Base-by-base conservation (phyloP, 768 basidiomycete genomes). In the Boletus barrowsii region DNA sequence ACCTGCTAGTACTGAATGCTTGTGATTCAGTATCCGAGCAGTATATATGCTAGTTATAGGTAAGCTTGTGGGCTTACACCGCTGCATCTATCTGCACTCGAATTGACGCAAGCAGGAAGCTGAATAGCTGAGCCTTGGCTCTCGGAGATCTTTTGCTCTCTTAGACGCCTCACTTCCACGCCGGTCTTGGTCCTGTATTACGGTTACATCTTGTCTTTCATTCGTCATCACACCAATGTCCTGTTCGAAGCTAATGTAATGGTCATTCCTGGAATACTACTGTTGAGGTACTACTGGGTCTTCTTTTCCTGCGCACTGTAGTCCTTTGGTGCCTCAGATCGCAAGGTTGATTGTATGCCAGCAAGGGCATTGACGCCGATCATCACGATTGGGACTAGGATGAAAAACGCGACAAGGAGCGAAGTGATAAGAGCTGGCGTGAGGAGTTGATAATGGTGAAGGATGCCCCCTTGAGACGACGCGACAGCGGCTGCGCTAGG, bases 231-330 rank as follows among this genome's bases (percentile, higher is more conserved):
- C 50, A n/a, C 22, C 53, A 32, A 55, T 61, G 61, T 63, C 58
- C 47, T 54, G 61, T 24, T 50, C 49, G 42, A 63, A 54, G 37
- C 49, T 32, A 54, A 56, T 57, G 56, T 58, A 54, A 58, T 61
- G 40, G 41, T 44, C 32, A 57, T 51, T 63, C 53, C 62, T 59
- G 56, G 44, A 48, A 42, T 52, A 54, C 68, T 78, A 90, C 75
- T 91, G 88, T 29, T 29, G 26, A 8, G 9, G 26, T 9, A 54
- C 68, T 78, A 90, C 75, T 91, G 88, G 59, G 74, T 83, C 79
- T 92, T 92, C 76, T 78, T 90, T 67, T 89, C 88, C 47, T 76
- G 75, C 6, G 87, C 83, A 62, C 72, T 83, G 63, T 79, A 89
- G 8, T 81, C 81, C 69, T 84, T 89, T 17, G 86, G 83, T 10